Evolutionary conservation across 2,329 filamentous ascomycete genomes (phyloP), one percentile per base, ranked within the genome.

Genomic region (Elsinoe fawcettii): DNA sequence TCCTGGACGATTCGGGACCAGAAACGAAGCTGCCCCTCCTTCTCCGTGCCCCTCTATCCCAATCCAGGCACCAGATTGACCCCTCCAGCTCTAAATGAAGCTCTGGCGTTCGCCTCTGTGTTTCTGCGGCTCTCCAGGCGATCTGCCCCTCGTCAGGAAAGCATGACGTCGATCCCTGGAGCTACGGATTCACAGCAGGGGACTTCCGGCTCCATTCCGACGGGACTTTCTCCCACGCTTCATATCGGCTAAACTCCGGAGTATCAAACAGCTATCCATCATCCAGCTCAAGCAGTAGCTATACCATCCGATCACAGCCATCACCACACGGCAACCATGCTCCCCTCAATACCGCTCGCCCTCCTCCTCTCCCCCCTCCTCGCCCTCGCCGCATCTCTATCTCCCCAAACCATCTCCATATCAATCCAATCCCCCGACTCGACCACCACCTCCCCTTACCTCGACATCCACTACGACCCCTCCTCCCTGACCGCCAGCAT

Each of bases 391-490:
- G 47, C 25, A n/a, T 44, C 56, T 23, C 37, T 43, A 44, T 51
- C 43, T 3, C 34, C 30, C 3, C 46, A 37, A 27, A 36, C 59
- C 30, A 64, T 66, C 25, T 58, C 61, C 11, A 60, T 66, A 36
- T 64, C 62, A 47, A 68, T 66, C 56, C 71, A 69, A 69, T 69
- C 70, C 5, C 56, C 68, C 30, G 65, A 66, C 55, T 64, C 63
- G 14, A 44, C 67, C 44, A 70, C 70, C 30, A 68, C 74, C 18
- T 66, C 70, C 41, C 67, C 70, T 27, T 70, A 75, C 57, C 73
- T 74, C 51, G 70, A 73, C 57, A 70, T 77, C 62, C 67, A 71
- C 57, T 71, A 67, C 64, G 75, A 73, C 66, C 68, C 70, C 58
- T 62, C 65, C 60, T 62, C 67, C 18, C 71, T 70, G 57, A 69